These are phyloP conservation scores for Collariella sp. DNA, from an alignment of 495 filamentous ascomycete genomes.

Conservation along the genomic window DNA sequence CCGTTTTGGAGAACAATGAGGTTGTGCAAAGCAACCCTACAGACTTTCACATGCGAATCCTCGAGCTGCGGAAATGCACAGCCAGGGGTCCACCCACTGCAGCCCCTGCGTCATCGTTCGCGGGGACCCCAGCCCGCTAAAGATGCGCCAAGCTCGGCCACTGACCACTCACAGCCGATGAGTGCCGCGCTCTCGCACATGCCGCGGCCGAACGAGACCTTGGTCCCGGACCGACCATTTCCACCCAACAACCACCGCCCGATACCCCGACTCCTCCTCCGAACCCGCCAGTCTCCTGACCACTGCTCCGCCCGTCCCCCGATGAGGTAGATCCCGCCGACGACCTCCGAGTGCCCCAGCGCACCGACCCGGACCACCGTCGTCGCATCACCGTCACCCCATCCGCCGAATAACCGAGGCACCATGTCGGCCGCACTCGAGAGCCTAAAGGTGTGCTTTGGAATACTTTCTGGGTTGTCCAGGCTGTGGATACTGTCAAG, in stretches of 20 bases:
- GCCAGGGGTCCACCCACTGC: neutral
- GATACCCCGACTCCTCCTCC: neutral
- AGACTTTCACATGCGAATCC: constrained; percentile 5
- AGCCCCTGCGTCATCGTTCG: constrained; percentile 10
- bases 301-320: neutral
- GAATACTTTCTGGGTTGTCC: too few species aligned
- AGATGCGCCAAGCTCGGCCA: too few species aligned
- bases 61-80: neutral
- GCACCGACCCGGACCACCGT: constrained; percentile 14
- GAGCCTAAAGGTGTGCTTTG: constrained; percentile 28
- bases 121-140: neutral
- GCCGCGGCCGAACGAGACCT: neutral
- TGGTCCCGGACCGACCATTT: neutral
- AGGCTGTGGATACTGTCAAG: neutral
- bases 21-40: too few species aligned
- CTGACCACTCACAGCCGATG: constrained; percentile 17
- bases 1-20: too few species aligned
- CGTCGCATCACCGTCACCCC: neutral
- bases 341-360: constrained; percentile 12
- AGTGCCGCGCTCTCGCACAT: constrained; percentile 16
- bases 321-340: constrained; percentile 11
- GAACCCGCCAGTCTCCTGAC: neutral
- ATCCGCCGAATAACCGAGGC: constrained; percentile 26
- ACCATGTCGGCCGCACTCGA: constrained; percentile 28
- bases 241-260: neutral